Percentiles rank a stretch among this genome's conserved stretches.
Evolutionary conservation across 805 yeast genomes (phyloP).

Genomic region (Yarrowia sp.): DNA sequence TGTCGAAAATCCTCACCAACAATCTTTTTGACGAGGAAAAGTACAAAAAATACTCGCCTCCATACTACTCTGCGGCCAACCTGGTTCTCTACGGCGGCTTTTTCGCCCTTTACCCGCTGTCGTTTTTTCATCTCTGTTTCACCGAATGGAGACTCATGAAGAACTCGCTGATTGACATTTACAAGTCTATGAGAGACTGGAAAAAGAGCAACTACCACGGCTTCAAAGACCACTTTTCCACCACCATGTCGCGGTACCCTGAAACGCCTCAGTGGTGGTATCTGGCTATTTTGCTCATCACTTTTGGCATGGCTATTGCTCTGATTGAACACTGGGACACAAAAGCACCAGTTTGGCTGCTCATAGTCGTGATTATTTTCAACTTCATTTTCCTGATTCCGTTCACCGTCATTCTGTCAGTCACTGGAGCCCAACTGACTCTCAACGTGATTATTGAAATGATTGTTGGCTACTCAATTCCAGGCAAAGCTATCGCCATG

Average conservation of each 20-base stretch:
- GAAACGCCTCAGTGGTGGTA: constrained; percentile 81
- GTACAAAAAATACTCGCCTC: constrained; percentile 59
- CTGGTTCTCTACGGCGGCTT: constrained; percentile 49
- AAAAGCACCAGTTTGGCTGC: constrained; percentile 59
- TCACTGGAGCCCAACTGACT: constrained; percentile 54
- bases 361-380: constrained; percentile 52
- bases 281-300: constrained; percentile 44
- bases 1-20: constrained; percentile 43
- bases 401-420: constrained; percentile 51
- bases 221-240: constrained; percentile 29
- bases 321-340: constrained; percentile 42
- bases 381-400: constrained; percentile 58
- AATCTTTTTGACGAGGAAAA: constrained; percentile 43
- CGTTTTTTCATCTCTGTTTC: constrained; percentile 34
- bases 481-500: constrained; percentile 59
- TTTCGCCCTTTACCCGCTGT: constrained; percentile 48
- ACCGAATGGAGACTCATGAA: constrained; percentile 26
- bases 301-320: constrained; percentile 39
- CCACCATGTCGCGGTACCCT: constrained; percentile 50
- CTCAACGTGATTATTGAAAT: constrained; percentile 60
- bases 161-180: constrained; percentile 27
- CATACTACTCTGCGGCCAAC: constrained; percentile 55
- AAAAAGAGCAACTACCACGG: background rate
- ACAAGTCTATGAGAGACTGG: background rate
- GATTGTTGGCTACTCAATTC: constrained; percentile 61